These are phyloP conservation scores for Paraphoma chrysanthemicola DNA, from an alignment of 2,329 filamentous ascomycete genomes.

Conservation along the genomic window DNA sequence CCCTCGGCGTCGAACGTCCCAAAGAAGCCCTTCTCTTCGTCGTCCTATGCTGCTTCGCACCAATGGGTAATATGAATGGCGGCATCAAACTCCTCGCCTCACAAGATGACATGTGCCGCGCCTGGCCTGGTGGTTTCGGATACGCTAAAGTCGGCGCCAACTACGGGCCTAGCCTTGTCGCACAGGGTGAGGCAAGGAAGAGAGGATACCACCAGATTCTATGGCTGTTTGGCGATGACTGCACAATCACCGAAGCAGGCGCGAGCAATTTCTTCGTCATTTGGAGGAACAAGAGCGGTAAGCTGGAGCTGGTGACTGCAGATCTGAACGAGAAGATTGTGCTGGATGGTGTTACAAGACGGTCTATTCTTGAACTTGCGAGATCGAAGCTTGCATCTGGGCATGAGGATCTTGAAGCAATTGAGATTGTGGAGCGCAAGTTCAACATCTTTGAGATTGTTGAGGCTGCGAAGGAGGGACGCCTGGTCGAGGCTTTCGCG, in stretches of 20 bases:
- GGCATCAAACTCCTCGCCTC: constrained; percentile 77
- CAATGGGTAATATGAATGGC: constrained; percentile 46
- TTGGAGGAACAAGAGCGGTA: constrained; percentile 71
- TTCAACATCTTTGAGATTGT: constrained; percentile 83
- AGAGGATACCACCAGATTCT: constrained; percentile 87
- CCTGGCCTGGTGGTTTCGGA: constrained; percentile 93
- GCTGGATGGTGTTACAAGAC: constrained; percentile 85
- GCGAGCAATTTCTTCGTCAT: constrained; percentile 92
- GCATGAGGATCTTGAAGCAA: constrained; percentile 44
- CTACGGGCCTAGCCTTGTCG: constrained; percentile 84
- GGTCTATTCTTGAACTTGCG: constrained; percentile 77
- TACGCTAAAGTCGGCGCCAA: constrained; percentile 93
- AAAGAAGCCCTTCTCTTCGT: constrained; percentile 88
- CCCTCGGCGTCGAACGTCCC: constrained; percentile 81
- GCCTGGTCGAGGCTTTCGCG: constrained; percentile 84
- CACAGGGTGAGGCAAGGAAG: constrained; percentile 75
- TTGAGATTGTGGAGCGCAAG: constrained; percentile 79
- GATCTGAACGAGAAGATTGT: constrained; percentile 84
- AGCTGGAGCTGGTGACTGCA: constrained; percentile 78
- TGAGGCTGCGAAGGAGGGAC: constrained; percentile 74
- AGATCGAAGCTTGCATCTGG: constrained; percentile 62
- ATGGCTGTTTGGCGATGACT: constrained; percentile 85
- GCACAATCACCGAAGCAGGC: constrained; percentile 86
- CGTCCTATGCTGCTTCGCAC: constrained; percentile 63
- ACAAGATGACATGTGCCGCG: constrained; percentile 81